Percentiles rank a stretch among this genome's conserved stretches.
phyloP scores from a whole-genome alignment of 148 eudicot species.

The Rhododendron kiyosumense region DNA sequence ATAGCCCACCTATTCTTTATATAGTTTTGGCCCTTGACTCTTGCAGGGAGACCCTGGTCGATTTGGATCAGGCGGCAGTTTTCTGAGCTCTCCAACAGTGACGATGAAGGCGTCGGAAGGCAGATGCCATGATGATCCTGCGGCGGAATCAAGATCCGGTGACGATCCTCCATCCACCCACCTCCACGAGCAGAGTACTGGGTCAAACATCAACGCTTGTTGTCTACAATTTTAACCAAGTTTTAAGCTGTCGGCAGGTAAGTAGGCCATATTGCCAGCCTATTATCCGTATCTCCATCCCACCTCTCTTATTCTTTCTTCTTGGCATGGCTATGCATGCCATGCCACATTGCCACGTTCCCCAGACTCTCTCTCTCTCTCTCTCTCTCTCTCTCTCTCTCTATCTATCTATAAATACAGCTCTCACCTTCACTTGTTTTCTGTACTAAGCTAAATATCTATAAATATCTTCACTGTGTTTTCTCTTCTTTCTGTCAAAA shows the following conservation, averaged over 20 bases:
- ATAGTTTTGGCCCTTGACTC: no score
- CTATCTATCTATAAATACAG: not conserved
- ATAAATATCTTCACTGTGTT: not conserved
- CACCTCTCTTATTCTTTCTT: not conserved
- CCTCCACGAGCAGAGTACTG: not conserved
- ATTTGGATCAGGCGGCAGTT: accelerated
- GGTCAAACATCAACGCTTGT: not conserved
- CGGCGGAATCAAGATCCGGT: no score
- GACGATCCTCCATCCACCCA: not conserved
- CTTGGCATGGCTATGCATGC: not conserved
- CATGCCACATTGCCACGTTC: not conserved
- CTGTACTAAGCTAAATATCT: not conserved
- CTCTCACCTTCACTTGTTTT: not conserved
- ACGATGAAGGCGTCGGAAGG: not conserved
- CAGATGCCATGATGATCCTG: not conserved
- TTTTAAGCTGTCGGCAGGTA: not conserved
- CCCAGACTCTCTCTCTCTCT: not conserved
- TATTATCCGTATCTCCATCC: not conserved
- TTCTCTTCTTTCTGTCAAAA: not conserved
- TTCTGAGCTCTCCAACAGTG: not conserved
- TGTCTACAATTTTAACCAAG: not conserved
- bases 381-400: not conserved
- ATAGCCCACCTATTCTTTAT: no score
- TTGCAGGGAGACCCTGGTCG: not conserved
- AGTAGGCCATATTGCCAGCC: constrained; percentile 8